Conservation (phyloP, 768 basidiomycete species). For the Phylloporus rhodoxanthus region DNA sequence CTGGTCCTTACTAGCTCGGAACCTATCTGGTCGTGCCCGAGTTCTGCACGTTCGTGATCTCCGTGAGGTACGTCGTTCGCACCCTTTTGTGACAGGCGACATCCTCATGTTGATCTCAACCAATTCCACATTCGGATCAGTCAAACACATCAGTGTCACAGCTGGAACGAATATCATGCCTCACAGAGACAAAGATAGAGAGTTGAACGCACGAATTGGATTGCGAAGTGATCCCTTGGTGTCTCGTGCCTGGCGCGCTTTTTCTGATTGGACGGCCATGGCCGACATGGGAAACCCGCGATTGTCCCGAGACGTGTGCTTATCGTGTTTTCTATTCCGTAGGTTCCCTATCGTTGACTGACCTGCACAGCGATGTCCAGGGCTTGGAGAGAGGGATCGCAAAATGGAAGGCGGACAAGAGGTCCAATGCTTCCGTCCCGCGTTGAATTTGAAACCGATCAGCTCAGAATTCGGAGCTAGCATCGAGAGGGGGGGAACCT, state of each 20-base stretch:
- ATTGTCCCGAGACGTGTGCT: background rate
- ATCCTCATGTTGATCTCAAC: too few relatives aligned
- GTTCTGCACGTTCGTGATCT: too few relatives aligned
- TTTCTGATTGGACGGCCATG: background rate
- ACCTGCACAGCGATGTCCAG: background rate
- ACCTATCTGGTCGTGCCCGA: background rate
- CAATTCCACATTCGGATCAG: background rate
- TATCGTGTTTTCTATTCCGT: background rate
- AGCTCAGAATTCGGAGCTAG: background rate
- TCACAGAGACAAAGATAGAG: background rate
- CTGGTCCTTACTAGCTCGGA: too few relatives aligned
- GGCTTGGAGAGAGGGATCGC: background rate
- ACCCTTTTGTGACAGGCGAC: background rate
- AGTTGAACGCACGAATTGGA: background rate
- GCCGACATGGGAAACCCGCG: background rate
- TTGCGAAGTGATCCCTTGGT: background rate
- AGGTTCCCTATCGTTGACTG: background rate
- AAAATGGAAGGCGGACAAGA: background rate
- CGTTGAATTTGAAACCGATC: background rate
- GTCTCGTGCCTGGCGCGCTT: background rate
- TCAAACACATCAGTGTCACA: too few relatives aligned
- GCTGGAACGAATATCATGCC: too few relatives aligned
- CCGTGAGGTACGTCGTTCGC: too few relatives aligned
- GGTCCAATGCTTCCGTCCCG: background rate
- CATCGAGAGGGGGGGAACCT: background rate